Evolutionary conservation across 2,329 filamentous ascomycete genomes (phyloP).

Genomic region (Hypoxylon sp.): DNA sequence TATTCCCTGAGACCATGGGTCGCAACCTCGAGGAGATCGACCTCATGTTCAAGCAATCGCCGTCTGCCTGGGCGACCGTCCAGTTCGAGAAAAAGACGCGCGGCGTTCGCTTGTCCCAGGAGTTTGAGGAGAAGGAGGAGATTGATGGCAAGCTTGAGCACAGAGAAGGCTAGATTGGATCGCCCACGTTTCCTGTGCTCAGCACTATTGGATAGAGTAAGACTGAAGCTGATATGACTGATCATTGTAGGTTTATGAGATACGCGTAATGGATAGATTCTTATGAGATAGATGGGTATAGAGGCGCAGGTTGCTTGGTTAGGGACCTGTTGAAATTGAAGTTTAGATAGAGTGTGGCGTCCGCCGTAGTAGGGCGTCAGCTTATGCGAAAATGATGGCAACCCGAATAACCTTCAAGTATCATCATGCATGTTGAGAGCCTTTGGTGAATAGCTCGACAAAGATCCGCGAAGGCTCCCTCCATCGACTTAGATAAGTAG

Average conservation of each 20-base stretch:
- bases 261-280: conserved; percentile 15
- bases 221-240: conserved; percentile 4
- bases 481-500: background rate
- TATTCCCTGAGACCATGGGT: conserved; percentile 66
- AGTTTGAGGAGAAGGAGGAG: conserved; percentile 50
- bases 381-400: conserved; percentile 9
- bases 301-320: conserved; percentile 1
- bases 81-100: conserved; percentile 55
- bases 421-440: background rate
- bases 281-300: conserved; percentile 6
- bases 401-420: background rate
- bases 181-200: background rate
- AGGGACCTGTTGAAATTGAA: conserved; percentile 11
- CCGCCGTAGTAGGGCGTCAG: conserved; percentile 2
- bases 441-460: background rate
- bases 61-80: conserved; percentile 56
- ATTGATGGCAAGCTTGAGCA: conserved; percentile 22
- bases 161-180: conserved; percentile 13
- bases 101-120: conserved; percentile 54
- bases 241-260: conserved; percentile 17
- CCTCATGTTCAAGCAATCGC: conserved; percentile 60
- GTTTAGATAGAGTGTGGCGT: conserved; percentile 3
- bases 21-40: conserved; percentile 64
- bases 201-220: background rate
- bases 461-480: background rate